Evolutionary conservation across 331 rosid species (phyloP), one percentile per base, ranked within the genome.

Genomic region (Malus hybrid): DNA sequence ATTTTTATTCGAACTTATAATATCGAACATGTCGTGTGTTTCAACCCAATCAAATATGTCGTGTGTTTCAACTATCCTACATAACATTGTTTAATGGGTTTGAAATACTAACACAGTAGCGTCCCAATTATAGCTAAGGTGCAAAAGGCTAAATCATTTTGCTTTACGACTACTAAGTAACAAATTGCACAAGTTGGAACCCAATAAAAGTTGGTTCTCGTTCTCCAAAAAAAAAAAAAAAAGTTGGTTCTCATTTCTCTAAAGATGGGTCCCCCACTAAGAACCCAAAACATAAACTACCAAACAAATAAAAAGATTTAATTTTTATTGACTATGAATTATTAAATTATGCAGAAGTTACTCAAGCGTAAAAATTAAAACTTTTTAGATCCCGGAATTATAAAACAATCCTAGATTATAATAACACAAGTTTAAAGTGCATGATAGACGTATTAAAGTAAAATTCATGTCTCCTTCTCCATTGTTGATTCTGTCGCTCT

Each of bases 261-360:
- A 64, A 55, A 76, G 63, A 42, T 20, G 56, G 16, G 70, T 29
- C 54, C 73, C 11, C 70, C 22, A 1, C 22, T 22, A 22, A 22
- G 22, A 22, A 22, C 65, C 56, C 65, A 65, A 34, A 75, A 3
- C 42, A 50, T 52, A 4, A 50, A 22, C 28, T 52, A 36, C 33
- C 62, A 13, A 59, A 42, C 24, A 69, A 77, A 70, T 6, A 15
- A 42, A 72, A 31, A 32, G 56, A 48, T 13, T 57, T 22, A 15
- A 59, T n/a, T 57, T 62, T 50, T 20, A 79, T 24, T 73, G 74
- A 74, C 22, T 48, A 44, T 42, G 31, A 79, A 50, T 69, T 42
- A 22, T 29, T 66, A 10, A 10, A 31, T 36, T 31, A 24, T 6
- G 72, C 19, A 71, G 42, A 63, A 60, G 16, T 54, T 36, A 34